Evolutionary conservation across 345 rosid species (phyloP), one percentile per base, ranked within the genome.

Genomic region (Citrus reticulata): DNA sequence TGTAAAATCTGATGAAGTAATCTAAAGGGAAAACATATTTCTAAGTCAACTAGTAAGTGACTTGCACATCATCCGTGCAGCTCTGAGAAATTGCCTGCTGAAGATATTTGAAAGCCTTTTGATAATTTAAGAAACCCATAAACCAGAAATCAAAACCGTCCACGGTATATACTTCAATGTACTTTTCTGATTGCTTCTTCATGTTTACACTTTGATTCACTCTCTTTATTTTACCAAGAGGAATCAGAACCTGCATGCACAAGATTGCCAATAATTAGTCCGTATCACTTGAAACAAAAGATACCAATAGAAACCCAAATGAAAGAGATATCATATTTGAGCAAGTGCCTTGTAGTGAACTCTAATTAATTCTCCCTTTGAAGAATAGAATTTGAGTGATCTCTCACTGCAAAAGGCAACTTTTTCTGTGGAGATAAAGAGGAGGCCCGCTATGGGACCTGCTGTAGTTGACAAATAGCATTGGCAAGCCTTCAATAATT

Each of bases 91-190:
- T 68, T 27, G 93, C 89, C 30, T 83, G 88, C 77, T 88, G 89
- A 72, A 94, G 89, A 75, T 74, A 74, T 66, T 85, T 87, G 80
- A 88, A 83, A 74, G 97, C 90, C 83, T 90, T 95, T 80, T 90
- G 89, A 74, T 88, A 83, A 76, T 90, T 93, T 40, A 87, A 69
- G 86, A 95, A 93, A 1, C 99, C 98, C 93, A 93, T 91, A 68
- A 93, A 92, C 98, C 98, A 93, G 90, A 95, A 95, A 68, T 95
- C 96, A 61, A 89, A 93, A 77, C 64, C 78, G 75, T 95, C 97
- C 2, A 84, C 88, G 0, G 97, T 95, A 11, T 85, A 87, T 32
- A 93, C 74, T 81, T 95, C 91, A 29, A 91, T 80, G 82, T 88
- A 92, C 87, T 95, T 92, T 42, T 92, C 85, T 10, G 94, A 88